Base-by-base conservation (phyloP, 1,284 basidiomycete species). In the Boletus sp. region DNA sequence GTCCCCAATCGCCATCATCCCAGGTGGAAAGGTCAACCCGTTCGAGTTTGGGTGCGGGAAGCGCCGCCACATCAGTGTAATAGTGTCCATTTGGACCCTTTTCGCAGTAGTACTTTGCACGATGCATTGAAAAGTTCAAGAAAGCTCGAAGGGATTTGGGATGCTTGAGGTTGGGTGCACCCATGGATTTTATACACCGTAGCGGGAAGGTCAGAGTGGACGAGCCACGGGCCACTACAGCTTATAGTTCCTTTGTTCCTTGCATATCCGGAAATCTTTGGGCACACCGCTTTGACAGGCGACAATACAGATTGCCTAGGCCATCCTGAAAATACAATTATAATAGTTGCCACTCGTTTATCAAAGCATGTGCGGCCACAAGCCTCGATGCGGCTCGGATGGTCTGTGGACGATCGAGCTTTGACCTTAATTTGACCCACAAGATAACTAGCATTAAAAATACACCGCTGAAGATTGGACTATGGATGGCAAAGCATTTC, bases 11-110 rank as follows among this genome's bases (percentile, higher is more conserved):
- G 4, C 69, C 62, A 27, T 75, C 71, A 19, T 73, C 60, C 70
- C 70, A 73, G 14, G 64, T 64, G 35, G 62, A 16, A 21, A 75
- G 67, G 57, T 76, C 63, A 28, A 73, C 69, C 25, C 74, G n/a
- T 35, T 68, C 63, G 25, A 52, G 19, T 28, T 16, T 54, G 16
- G 47, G 55, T 30, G 31, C 23, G 6, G 56, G 37, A n/a, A 46
- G 55, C 16, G 27, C 52, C 47, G 38, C 51, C 33, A 43, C 47
- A 50, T 16, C 19, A 17, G 13, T 17, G n/a, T 9, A 23, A 50
- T 27, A n/a, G 2, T 5, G 30, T 1, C 27, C 31, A 30, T 50
- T 25, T 48, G 47, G 25, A 35, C n/a, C 51, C 17, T 53, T 54
- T 31, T 59, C 44, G 38, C 47, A 14, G 33, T 52, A 50, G 33